Evolutionary conservation across 768 basidiomycete genomes (phyloP), one percentile per base, ranked within the genome.

Genomic region (Leccinum truebloodii): DNA sequence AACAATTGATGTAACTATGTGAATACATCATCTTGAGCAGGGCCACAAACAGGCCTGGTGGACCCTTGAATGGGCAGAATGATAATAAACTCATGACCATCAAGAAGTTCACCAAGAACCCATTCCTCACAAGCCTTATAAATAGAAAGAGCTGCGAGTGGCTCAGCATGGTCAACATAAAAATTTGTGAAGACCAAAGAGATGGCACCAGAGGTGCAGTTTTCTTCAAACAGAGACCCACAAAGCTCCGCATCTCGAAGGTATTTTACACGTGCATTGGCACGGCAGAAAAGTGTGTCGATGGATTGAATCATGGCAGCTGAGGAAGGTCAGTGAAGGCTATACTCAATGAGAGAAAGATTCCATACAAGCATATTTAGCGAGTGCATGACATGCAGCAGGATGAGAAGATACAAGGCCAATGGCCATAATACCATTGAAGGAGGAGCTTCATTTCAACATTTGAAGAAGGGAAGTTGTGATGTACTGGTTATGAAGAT

Each of bases 141-240:
- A 46, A 46, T 14, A 55, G 54, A 55, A 55, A 55, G 41, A 41
- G 20, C 54, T 6, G n/a, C 12, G 20, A 55, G 41, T 9, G 30
- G 54, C 41, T 55, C 30, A 30, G 28, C 54, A 46, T 55, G 20
- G 54, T 55, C 41, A 46, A 46, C 41, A 28, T 55, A 55, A 55
- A 55, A 32, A 46, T 55, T 20, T 4, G 54, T 55, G 41, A 44
- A 46, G 46, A 55, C 54, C 22, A 20, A 55, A 55, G 54, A 55
- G 41, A 55, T 41, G 18, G 54, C 54, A 46, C 54, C 54, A 46
- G 54, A 44, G 41, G 54, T 55, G 54, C 54, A 55, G 54, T 55
- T 55, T 46, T 32, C 54, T 55, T 55, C 41, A 46, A 55, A 55
- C n/a, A 55, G 54, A 44, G 24, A 55, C 41, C 41, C 41, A 55